A percentile compares a stretch with the other conserved stretches of the same genome.
Conservation (phyloP, 148 eudicot genomes). For the Diospyros lotus region DNA sequence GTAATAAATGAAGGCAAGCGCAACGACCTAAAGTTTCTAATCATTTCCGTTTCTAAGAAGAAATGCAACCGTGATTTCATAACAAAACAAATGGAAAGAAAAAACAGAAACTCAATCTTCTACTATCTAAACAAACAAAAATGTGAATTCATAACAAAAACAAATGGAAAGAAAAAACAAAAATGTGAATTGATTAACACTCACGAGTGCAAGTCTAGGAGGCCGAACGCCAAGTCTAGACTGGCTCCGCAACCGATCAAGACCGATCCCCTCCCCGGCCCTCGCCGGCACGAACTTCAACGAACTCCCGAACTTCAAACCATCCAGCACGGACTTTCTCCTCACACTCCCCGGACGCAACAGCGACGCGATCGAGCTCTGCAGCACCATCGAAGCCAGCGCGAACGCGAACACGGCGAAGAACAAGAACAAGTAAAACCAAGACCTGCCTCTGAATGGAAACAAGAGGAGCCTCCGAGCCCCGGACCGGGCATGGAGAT, state of each 20-base stretch:
- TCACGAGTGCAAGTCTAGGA: slow-evolving; percentile 75
- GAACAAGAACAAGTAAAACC: slow-evolving; percentile 51
- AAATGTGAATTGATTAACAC: slow-evolving; percentile 17
- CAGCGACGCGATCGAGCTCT: slow-evolving; percentile 69
- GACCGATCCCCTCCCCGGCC: slow-evolving; percentile 17
- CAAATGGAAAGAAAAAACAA: neutral
- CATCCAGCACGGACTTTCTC: slow-evolving; percentile 29
- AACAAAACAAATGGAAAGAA: neutral
- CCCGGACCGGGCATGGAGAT: slow-evolving; percentile 25
- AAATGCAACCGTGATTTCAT: neutral
- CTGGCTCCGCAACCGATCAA: slow-evolving; percentile 46
- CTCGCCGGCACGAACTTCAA: slow-evolving; percentile 45
- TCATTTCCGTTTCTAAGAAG: neutral
- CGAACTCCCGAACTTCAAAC: slow-evolving; percentile 54
- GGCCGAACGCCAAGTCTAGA: slow-evolving; percentile 50
- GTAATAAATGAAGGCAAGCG: neutral
- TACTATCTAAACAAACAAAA: neutral
- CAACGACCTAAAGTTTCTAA: neutral
- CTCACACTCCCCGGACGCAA: slow-evolving; percentile 43
- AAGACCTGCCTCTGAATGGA: slow-evolving; percentile 47
- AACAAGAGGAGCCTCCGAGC: slow-evolving; percentile 34
- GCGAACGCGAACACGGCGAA: slow-evolving; percentile 60
- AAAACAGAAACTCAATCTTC: neutral
- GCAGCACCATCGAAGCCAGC: slow-evolving; percentile 67
- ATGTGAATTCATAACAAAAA: neutral